Evolutionary conservation across 805 yeast genomes (phyloP).

Genomic region (Wickerhamomyces pijperi): DNA sequence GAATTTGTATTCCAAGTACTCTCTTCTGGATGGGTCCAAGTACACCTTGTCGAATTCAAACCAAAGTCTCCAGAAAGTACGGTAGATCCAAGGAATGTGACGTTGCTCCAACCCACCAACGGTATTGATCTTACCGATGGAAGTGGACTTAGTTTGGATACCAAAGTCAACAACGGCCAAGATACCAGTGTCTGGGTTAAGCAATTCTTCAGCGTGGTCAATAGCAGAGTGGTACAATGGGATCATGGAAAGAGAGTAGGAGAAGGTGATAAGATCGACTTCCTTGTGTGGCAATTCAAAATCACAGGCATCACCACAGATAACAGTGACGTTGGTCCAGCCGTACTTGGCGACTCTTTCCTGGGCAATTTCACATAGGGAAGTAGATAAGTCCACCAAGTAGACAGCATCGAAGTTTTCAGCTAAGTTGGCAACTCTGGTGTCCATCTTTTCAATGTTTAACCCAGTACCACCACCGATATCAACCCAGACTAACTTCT

Average conservation of each 20-base stretch:
- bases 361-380: slow-evolving; percentile 62
- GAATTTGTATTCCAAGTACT: slow-evolving; percentile 70
- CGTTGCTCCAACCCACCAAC: slow-evolving; percentile 65
- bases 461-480: slow-evolving; percentile 85
- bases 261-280: slow-evolving; percentile 70
- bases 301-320: slow-evolving; percentile 68
- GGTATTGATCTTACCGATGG: slow-evolving; percentile 59
- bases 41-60: slow-evolving; percentile 76
- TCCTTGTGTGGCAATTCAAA: slow-evolving; percentile 38
- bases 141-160: slow-evolving; percentile 54
- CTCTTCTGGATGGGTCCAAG: slow-evolving; percentile 72
- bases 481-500: slow-evolving; percentile 58
- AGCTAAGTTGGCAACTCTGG: slow-evolving; percentile 24
- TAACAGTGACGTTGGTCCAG: slow-evolving; percentile 51
- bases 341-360: slow-evolving; percentile 38
- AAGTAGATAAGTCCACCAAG: slow-evolving; percentile 67
- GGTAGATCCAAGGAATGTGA: slow-evolving; percentile 63
- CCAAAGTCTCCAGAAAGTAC: slow-evolving; percentile 84
- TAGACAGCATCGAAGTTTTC: slow-evolving; percentile 52
- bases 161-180: slow-evolving; percentile 74
- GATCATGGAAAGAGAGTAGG: slow-evolving; percentile 78
- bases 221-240: slow-evolving; percentile 73
- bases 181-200: slow-evolving; percentile 46
- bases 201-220: slow-evolving; percentile 46
- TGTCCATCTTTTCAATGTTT: slow-evolving; percentile 69